phyloP scores from a whole-genome alignment of 768 basidiomycete species.

The Leucogyrophana mollusca region DNA sequence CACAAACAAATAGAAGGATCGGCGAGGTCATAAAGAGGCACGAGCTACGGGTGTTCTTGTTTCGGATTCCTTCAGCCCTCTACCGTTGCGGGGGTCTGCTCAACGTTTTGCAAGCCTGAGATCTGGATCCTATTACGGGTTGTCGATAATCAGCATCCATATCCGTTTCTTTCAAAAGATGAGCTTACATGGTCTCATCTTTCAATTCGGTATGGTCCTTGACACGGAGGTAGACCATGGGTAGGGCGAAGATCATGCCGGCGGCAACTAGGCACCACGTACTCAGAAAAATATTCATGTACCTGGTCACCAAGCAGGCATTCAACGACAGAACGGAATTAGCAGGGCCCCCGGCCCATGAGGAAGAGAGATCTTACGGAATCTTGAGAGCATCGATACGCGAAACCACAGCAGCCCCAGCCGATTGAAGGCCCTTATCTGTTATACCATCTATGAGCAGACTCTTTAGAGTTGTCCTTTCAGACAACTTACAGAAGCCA shows the following conservation, averaged over 20 bases:
- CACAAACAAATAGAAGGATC: too few species aligned
- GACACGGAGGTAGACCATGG: constrained; percentile 73
- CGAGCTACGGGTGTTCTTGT: too few species aligned
- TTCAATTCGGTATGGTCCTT: constrained; percentile 51
- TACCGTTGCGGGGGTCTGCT: neutral
- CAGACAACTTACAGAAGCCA: constrained; percentile 67
- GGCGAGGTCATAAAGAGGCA: too few species aligned
- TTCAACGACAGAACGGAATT: neutral
- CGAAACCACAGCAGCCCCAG: constrained; percentile 72
- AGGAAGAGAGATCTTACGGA: constrained; percentile 53
- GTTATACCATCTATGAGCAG: neutral
- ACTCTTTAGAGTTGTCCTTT: neutral
- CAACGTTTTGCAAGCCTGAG: constrained; percentile 2
- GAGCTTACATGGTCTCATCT: constrained; percentile 53
- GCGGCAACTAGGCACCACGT: constrained; percentile 71
- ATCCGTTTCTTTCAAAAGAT: too few species aligned
- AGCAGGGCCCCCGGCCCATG: too few species aligned
- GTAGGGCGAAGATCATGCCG: constrained; percentile 65
- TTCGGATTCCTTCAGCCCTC: too few species aligned
- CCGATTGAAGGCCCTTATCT: constrained; percentile 78
- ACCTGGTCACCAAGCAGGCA: constrained; percentile 27
- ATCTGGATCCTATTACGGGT: constrained; percentile 6
- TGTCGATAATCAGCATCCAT: too few species aligned
- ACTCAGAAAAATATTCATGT: constrained; percentile 72
- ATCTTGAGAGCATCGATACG: constrained; percentile 59